These are phyloP conservation scores for Basipetospora chlamydospora DNA, from an alignment of 2,329 filamentous ascomycete species.

Conservation along the genomic window DNA sequence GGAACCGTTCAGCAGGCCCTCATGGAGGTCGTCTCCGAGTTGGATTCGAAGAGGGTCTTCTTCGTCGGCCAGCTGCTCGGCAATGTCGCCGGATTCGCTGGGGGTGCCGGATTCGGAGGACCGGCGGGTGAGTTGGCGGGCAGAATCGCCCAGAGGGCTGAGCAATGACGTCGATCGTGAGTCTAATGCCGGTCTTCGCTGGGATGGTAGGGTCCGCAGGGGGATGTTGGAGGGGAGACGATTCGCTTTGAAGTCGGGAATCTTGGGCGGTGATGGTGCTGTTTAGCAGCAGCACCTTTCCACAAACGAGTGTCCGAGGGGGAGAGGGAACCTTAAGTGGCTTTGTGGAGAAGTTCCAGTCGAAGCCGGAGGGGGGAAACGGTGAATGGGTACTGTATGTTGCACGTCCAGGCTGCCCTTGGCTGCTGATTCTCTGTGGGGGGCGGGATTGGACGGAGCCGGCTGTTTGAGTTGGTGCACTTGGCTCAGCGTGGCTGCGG, in stretches of 20 bases:
- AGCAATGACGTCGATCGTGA: slow-evolving; percentile 8
- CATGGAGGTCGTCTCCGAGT: slow-evolving; percentile 51
- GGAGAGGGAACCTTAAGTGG: background rate
- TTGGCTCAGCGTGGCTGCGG: too few relatives aligned
- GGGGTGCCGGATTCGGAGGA: slow-evolving; percentile 53
- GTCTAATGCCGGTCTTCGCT: background rate
- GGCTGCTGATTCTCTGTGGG: too few relatives aligned
- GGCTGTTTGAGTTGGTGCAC: too few relatives aligned
- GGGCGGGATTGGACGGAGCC: too few relatives aligned
- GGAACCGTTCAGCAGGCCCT: slow-evolving; percentile 39
- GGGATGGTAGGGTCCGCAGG: slow-evolving; percentile 53
- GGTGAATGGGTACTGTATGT: too few relatives aligned
- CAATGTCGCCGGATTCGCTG: slow-evolving; percentile 90
- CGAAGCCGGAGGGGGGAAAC: too few relatives aligned
- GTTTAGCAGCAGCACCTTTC: slow-evolving; percentile 59
- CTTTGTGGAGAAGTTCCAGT: background rate
- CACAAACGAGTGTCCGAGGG: slow-evolving; percentile 21
- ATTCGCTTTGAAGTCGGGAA: slow-evolving; percentile 58
- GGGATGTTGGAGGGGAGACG: slow-evolving; percentile 76
- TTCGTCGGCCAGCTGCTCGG: slow-evolving; percentile 73
- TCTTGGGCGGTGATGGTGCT: slow-evolving; percentile 69
- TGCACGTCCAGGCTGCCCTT: slow-evolving; percentile 1
- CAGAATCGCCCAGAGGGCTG: slow-evolving; percentile 1
- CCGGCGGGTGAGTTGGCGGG: slow-evolving; percentile 22
- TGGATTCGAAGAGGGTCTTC: slow-evolving; percentile 67